Percentiles rank a stretch among this genome's conserved stretches.
phyloP scores from a whole-genome alignment of 2,329 filamentous ascomycete species.

The Neobulgaria alba region DNA sequence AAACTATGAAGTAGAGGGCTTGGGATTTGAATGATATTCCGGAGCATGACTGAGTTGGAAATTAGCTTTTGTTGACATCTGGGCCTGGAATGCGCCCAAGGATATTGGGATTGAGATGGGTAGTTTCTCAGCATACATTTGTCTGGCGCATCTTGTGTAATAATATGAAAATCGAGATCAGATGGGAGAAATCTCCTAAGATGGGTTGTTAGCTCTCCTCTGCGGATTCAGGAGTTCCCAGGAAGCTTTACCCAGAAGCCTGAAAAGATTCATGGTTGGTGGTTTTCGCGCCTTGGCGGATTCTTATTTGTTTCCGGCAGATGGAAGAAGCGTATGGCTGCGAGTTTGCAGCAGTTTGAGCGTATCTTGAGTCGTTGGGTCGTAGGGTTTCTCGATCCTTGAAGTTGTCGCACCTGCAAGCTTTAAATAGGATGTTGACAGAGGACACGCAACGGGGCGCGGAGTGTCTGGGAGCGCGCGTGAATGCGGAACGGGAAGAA shows the following conservation, averaged over 20 bases:
- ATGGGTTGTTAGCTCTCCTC: conserved; percentile 4
- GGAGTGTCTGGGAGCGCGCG: not conserved
- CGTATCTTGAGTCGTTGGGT: conserved; percentile 8
- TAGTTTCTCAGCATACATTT: conserved; percentile 53
- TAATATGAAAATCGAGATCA: conserved; percentile 87
- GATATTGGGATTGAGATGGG: not conserved
- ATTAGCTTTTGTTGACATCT: conserved; percentile 17
- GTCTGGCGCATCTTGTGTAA: conserved; percentile 94
- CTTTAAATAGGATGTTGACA: conserved; percentile 4
- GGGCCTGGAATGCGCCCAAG: not conserved
- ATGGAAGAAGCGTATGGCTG: conserved; percentile 7
- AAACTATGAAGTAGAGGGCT: conserved; percentile 88
- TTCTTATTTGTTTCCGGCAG: conserved; percentile 1
- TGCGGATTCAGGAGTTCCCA: not conserved
- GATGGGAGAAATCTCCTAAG: conserved; percentile 87
- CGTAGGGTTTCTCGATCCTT: no score
- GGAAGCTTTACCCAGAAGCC: conserved; percentile 48
- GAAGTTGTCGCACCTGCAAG: conserved; percentile 4
- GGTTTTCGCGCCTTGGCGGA: conserved; percentile 13
- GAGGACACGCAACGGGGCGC: conserved; percentile 23
- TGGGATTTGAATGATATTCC: conserved; percentile 99
- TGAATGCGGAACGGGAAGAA: conserved; percentile 5
- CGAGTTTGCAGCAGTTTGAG: conserved; percentile 10
- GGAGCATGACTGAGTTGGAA: conserved; percentile 68
- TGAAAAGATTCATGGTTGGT: conserved; percentile 59